phyloP scores from a whole-genome alignment of 2,329 filamentous ascomycete genomes.

The Fusarium coicis region DNA sequence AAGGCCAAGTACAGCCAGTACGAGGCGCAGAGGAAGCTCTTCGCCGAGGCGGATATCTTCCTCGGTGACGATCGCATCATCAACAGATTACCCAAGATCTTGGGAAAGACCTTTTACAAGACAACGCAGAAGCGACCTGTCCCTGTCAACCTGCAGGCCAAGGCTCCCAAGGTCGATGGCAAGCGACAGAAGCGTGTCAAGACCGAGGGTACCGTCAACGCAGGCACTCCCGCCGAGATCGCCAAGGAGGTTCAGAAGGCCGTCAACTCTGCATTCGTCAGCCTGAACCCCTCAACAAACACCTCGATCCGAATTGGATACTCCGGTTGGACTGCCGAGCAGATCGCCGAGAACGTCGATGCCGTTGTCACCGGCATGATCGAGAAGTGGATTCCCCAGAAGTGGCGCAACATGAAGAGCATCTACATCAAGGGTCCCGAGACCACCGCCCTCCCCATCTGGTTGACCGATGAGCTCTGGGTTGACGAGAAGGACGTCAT shows the following conservation, averaged over 20 bases:
- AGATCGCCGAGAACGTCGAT: conserved; percentile 83
- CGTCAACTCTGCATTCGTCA: conserved; percentile 79
- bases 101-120: conserved; percentile 96
- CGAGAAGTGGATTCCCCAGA: conserved; percentile 83
- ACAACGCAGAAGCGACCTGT: conserved; percentile 84
- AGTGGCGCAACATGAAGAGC: conserved; percentile 86
- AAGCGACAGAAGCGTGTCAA: conserved; percentile 67
- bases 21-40: conserved; percentile 85
- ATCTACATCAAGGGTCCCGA: conserved; percentile 92
- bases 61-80: conserved; percentile 90
- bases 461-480: conserved; percentile 94
- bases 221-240: conserved; percentile 71
- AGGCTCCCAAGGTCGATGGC: conserved; percentile 69
- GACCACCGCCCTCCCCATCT: conserved; percentile 91
- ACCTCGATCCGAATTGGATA: conserved; percentile 84
- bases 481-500: conserved; percentile 79
- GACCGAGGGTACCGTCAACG: conserved; percentile 51
- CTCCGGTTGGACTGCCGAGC: conserved; percentile 77
- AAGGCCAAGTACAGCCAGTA: conserved; percentile 86
- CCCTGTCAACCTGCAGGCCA: conserved; percentile 76
- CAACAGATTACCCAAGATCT: conserved; percentile 75
- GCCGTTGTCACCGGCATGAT: conserved; percentile 76
- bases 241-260: conserved; percentile 85
- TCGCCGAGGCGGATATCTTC: conserved; percentile 90
- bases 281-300: conserved; percentile 81